phyloP scores from a whole-genome alignment of 805 yeast species.

The Candida taoyuanica region DNA sequence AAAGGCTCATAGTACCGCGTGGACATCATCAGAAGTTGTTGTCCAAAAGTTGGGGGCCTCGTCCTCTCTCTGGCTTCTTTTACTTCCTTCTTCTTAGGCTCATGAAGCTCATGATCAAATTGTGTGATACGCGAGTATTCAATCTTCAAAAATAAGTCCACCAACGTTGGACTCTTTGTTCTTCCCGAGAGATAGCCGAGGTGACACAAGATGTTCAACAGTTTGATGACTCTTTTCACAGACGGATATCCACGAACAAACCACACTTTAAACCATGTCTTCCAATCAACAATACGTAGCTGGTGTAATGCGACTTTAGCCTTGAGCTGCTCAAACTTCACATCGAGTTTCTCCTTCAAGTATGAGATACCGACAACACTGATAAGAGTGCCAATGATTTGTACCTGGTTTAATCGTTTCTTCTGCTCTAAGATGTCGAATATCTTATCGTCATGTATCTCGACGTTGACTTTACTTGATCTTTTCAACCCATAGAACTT shows the following conservation, averaged over 20 bases:
- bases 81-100: constrained; percentile 4
- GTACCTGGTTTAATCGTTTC: constrained; percentile 48
- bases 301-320: constrained; percentile 54
- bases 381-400: constrained; percentile 49
- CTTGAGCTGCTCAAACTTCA: constrained; percentile 54
- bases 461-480: constrained; percentile 28
- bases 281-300: constrained; percentile 24
- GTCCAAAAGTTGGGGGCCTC: constrained; percentile 27
- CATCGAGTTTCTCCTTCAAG: constrained; percentile 61
- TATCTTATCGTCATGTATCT: constrained; percentile 30
- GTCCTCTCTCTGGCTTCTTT: constrained; percentile 3
- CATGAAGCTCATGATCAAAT: constrained; percentile 26
- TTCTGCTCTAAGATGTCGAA: constrained; percentile 40
- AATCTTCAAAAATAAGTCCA: constrained; percentile 57
- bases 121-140: constrained; percentile 46
- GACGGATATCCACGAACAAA: constrained; percentile 63
- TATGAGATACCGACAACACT: constrained; percentile 67
- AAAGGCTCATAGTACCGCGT: constrained; percentile 17
- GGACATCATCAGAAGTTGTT: constrained; percentile 14
- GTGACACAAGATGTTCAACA: constrained; percentile 52
- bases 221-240: constrained; percentile 40
- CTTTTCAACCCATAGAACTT: constrained; percentile 88
- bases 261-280: constrained; percentile 28
- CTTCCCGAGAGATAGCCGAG: constrained; percentile 64
- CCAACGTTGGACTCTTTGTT: constrained; percentile 55